These are phyloP conservation scores for Salix udensis DNA, from an alignment of 345 rosid genomes.

Conservation along the genomic window DNA sequence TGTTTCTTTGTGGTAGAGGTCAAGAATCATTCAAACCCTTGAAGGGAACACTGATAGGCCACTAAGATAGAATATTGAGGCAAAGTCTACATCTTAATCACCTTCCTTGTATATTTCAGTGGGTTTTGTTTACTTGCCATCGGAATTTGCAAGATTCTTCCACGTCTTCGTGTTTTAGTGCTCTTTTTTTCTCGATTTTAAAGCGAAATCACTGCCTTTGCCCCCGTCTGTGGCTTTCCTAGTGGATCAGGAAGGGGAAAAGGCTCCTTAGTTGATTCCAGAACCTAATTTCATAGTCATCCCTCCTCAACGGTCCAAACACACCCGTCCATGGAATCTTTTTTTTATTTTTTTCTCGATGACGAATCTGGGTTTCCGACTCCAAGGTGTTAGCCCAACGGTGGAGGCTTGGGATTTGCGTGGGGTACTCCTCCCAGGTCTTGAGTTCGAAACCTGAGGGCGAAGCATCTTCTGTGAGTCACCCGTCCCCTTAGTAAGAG, in stretches of 20 bases:
- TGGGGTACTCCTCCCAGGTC: too few relatives aligned
- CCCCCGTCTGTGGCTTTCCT: not conserved
- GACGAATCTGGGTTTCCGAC: not conserved
- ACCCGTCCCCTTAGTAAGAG: too few relatives aligned
- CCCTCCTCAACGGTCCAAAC: slow-evolving; percentile 2
- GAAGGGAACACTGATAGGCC: slow-evolving; percentile 9
- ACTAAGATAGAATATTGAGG: slow-evolving; percentile 22
- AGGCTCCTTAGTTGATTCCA: slow-evolving; percentile 21
- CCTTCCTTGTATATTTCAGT: too few relatives aligned
- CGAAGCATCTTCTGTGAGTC: too few relatives aligned
- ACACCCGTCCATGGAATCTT: slow-evolving; percentile 9
- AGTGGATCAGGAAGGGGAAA: slow-evolving; percentile 5
- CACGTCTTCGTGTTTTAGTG: not conserved
- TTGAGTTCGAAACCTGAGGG: too few relatives aligned
- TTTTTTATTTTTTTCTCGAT: not conserved
- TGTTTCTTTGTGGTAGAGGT: not conserved
- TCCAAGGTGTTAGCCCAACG: too few relatives aligned
- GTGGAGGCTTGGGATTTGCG: too few relatives aligned
- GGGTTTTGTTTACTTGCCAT: not conserved
- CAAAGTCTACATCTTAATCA: not conserved
- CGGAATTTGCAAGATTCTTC: slow-evolving; percentile 5
- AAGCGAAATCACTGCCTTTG: slow-evolving; percentile 17
- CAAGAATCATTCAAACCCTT: slow-evolving; percentile 12
- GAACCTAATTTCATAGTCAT: slow-evolving; percentile 7
- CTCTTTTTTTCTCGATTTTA: slow-evolving; percentile 5